Evolutionary conservation across 2,329 filamentous ascomycete species (phyloP), one percentile per base, ranked within the genome.

Genomic region (Elsinoe australis): DNA sequence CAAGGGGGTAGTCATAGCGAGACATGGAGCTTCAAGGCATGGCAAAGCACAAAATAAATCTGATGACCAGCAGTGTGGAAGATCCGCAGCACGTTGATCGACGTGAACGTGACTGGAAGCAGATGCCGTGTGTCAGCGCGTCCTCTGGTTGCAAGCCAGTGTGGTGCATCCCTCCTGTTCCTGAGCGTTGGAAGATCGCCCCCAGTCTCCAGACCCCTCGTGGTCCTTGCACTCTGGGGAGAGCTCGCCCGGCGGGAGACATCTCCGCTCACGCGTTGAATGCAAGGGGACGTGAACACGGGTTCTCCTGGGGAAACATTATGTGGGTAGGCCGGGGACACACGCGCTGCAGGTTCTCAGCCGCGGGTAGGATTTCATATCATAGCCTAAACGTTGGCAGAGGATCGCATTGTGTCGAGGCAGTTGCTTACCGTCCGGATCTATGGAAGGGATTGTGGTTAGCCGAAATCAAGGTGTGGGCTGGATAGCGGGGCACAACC

Each of bases 391-490:
- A n/a, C 35, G 35, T 24, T 14, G n/a, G n/a, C n/a, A n/a, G n/a
- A n/a, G n/a, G n/a, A n/a, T n/a, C n/a, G n/a, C n/a, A n/a, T n/a
- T n/a, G n/a, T n/a, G n/a, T n/a, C n/a, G n/a, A n/a, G n/a, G n/a
- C n/a, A n/a, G n/a, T n/a, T n/a, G n/a, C n/a, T n/a, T n/a, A n/a
- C n/a, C n/a, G n/a, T 44, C 28, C 39, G 39, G 39, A 24, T 44
- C 39, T 21, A 44, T 31, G 39, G 39, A 44, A 44, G 39, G 17
- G 21, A 32, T 21, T 19, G 39, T 19, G 39, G 39, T 31, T 44
- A 44, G 39, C 39, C 39, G 39, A 31, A 44, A 32, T 44, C 39
- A 32, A 31, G 26, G 28, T 44, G 24, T 31, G 28, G 28, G 32
- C 24, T 24, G 28, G 14, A 44, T 15, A 44, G 24, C 28, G 39